These are phyloP conservation scores for Verticillium zaregamsianum DNA, from an alignment of 2,329 filamentous ascomycete species.

Conservation along the genomic window DNA sequence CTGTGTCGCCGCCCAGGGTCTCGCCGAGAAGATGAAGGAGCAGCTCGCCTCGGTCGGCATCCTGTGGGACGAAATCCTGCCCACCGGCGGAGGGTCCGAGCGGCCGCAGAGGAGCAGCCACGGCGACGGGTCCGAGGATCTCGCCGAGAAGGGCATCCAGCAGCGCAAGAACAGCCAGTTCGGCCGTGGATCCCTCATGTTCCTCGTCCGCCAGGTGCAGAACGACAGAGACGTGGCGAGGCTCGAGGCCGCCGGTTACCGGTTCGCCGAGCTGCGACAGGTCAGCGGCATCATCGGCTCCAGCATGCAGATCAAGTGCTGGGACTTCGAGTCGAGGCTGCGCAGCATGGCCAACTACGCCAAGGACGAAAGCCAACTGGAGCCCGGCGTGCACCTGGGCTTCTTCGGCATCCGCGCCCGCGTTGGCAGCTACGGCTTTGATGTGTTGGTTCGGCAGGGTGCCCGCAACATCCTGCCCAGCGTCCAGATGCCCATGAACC, in stretches of 20 bases:
- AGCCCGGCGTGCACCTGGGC: conserved; percentile 52
- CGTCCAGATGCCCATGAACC: conserved; percentile 46
- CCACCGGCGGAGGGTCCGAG: conserved; percentile 46
- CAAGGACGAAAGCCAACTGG: conserved; percentile 38
- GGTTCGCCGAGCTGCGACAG: conserved; percentile 69
- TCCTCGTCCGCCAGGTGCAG: conserved; percentile 65
- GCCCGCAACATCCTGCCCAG: conserved; percentile 58
- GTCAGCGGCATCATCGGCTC: conserved; percentile 65
- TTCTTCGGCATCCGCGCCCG: conserved; percentile 54
- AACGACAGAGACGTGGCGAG: conserved; percentile 54
- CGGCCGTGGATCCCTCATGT: conserved; percentile 74
- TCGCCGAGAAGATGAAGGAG: conserved; percentile 64
- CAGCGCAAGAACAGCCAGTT: conserved; percentile 30
- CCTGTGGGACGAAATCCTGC: conserved; percentile 72
- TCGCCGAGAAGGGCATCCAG: conserved; percentile 36
- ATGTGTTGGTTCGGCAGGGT: conserved; percentile 55
- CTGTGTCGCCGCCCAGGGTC: conserved; percentile 71
- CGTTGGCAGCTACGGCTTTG: conserved; percentile 52
- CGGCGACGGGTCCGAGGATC: conserved; percentile 21
- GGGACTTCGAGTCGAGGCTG: conserved; percentile 58
- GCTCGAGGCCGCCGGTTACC: conserved; percentile 68
- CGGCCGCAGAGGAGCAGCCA: conserved; percentile 1
- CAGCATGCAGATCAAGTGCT: conserved; percentile 68
- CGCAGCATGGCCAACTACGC: conserved; percentile 60
- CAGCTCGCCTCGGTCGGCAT: conserved; percentile 61